Base-by-base conservation (phyloP, 805 yeast species). In the Yarrowia bubula region DNA sequence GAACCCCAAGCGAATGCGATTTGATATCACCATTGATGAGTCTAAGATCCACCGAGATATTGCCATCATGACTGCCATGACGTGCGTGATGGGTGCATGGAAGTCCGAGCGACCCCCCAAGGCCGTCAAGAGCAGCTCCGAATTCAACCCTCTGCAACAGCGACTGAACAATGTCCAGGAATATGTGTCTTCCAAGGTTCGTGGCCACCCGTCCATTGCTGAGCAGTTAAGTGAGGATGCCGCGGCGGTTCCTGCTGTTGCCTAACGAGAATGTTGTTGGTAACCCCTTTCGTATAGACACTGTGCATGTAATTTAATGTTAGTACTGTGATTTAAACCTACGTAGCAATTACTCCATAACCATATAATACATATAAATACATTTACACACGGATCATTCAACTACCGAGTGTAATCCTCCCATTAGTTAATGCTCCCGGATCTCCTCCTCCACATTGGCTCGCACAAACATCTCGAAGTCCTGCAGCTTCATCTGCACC, bases 151-250 rank as follows among this genome's bases (percentile, higher is more conserved):
- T 31, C 38, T 55, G 38, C 61, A 55, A 11, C 61, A 55, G 47
- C 46, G 61, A 55, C 17, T 55, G 39, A 55, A 39, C 18, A 22
- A 41, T 15, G 61, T 55, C 47, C 61, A 55, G 22, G 61, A 55
- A 38, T 55, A 41, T 55, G 61, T 55, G 61, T 55, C 61, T 15
- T 55, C 61, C 61, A 55, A 41, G 47, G 47, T 55, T 31, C 61
- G 61, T 55, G 61, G 61, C 10, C 61, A 55, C 31, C 47, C 61
- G 3, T 39, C 46, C 8, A 8, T 55, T 47, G 38, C 61, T 32
- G 47, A 55, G 38, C 61, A 55, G 37, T 8, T 41, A 38, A 14
- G 38, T 2, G 61, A 55, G 31, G 61, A 31, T 11, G 6, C 47
- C 13, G n/a, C 61, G 4, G 4, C 43, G 8, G 22, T 37, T 14